Conservation (phyloP, 164 flowering plant species). For the Umbellularia californica region DNA sequence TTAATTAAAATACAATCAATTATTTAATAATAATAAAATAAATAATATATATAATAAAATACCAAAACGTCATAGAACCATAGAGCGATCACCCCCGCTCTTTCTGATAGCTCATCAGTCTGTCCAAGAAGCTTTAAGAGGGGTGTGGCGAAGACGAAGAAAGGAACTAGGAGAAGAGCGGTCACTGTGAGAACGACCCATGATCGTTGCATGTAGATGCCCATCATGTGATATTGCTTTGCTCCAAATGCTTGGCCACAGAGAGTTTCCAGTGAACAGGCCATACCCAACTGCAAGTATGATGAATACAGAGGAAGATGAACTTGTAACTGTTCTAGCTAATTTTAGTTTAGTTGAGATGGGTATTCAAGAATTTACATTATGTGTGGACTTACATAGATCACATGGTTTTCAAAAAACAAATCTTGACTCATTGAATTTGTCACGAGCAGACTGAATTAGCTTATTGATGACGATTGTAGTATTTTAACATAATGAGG, state of each 20-base stretch:
- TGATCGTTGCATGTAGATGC: constrained; percentile 37
- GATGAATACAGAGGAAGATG: no score
- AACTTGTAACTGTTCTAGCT: neutral
- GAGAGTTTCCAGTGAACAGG: constrained; percentile 27
- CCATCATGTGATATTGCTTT: constrained; percentile 35
- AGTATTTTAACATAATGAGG: no score
- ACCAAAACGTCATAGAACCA: no score
- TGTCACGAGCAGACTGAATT: no score
- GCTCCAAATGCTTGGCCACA: constrained; percentile 48
- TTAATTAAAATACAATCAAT: no score
- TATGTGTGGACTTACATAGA: neutral
- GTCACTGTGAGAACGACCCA: constrained; percentile 23
- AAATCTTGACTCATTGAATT: neutral
- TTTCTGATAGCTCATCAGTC: constrained; percentile 21
- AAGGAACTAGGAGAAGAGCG: constrained; percentile 19
- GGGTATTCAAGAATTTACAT: neutral
- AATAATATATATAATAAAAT: no score
- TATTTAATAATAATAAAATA: no score
- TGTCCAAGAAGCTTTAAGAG: constrained; percentile 25
- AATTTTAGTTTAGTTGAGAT: no score
- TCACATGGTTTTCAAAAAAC: no score
- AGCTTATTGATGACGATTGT: no score
- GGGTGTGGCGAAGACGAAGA: constrained; percentile 22
- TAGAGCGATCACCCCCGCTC: constrained; percentile 25
- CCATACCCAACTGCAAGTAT: constrained; percentile 20